These are phyloP conservation scores for Eucalyptus erythrocorys DNA, from an alignment of 345 rosid genomes.

Conservation along the genomic window DNA sequence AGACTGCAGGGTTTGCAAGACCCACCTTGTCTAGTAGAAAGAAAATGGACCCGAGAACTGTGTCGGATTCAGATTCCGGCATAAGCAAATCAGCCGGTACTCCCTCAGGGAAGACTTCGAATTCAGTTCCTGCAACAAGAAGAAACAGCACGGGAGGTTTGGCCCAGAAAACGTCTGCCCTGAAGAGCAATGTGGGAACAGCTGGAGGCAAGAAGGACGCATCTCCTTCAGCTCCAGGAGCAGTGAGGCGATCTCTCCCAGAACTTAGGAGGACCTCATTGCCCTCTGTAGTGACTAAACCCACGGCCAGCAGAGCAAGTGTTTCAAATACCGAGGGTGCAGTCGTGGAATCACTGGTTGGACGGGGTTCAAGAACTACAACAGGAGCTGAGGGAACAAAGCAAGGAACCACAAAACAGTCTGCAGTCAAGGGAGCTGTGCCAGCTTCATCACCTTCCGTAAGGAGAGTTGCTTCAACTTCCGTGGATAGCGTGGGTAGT, in stretches of 20 bases:
- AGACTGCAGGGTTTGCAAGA: constrained; percentile 22
- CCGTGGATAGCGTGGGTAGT: constrained; percentile 53
- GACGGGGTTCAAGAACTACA: constrained; percentile 38
- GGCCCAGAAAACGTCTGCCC: constrained; percentile 37
- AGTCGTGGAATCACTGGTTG: constrained; percentile 27
- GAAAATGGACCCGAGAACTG: constrained; percentile 31
- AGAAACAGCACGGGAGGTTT: constrained; percentile 89
- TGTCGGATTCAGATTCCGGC: constrained; percentile 18
- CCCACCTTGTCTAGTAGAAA: constrained; percentile 37
- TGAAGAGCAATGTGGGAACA: constrained; percentile 9
- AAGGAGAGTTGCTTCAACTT: constrained; percentile 41
- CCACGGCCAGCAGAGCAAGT: constrained; percentile 21
- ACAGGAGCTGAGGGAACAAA: constrained; percentile 31
- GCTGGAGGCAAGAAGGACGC: constrained; percentile 27
- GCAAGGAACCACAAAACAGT: constrained; percentile 29
- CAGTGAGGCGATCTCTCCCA: constrained; percentile 68
- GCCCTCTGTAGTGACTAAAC: constrained; percentile 54
- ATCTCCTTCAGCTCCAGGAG: constrained; percentile 26
- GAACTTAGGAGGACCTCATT: constrained; percentile 68
- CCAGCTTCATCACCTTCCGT: constrained; percentile 38
- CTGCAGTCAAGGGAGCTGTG: constrained; percentile 35
- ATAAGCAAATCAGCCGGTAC: constrained; percentile 30
- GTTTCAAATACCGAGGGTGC: constrained; percentile 42
- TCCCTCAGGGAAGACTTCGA: constrained; percentile 25
- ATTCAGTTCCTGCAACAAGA: constrained; percentile 43